These are phyloP conservation scores for Ceratobasidium sp. DNA, from an alignment of 1,284 basidiomycete genomes.

Conservation along the genomic window DNA sequence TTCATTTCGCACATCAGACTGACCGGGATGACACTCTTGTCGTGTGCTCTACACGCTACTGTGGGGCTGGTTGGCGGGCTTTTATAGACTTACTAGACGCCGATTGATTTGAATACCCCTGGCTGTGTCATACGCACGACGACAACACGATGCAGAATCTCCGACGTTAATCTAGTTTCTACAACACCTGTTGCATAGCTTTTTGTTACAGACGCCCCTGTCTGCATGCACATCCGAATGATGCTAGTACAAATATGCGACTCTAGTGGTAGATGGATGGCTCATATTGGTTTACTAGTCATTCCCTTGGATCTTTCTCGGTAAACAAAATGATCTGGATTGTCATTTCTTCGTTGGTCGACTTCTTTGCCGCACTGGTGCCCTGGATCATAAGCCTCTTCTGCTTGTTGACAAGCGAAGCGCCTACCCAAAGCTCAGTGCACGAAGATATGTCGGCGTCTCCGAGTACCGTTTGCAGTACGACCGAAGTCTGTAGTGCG, in stretches of 20 bases:
- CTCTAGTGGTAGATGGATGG: neutral
- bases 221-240: neutral
- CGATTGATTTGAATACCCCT: neutral
- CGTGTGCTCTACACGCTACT: neutral
- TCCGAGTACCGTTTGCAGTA: neutral
- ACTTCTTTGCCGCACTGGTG: neutral
- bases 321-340: neutral
- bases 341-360: neutral
- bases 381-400: neutral
- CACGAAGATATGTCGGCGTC: neutral
- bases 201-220: neutral
- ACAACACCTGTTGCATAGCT: neutral
- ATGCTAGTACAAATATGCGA: neutral
- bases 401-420: neutral
- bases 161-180: neutral
- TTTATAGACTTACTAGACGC: neutral
- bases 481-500: neutral
- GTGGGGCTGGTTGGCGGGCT: neutral
- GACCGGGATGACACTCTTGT: neutral
- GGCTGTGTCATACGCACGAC: neutral
- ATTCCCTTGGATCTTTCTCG: neutral
- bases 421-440: neutral
- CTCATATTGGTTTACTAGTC: neutral
- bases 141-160: neutral
- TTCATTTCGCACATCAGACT: neutral